A percentile compares a stretch with the other conserved stretches of the same genome.
These are phyloP conservation scores for Lentinula raphanica DNA, from an alignment of 768 basidiomycete species.

Conservation along the genomic window DNA sequence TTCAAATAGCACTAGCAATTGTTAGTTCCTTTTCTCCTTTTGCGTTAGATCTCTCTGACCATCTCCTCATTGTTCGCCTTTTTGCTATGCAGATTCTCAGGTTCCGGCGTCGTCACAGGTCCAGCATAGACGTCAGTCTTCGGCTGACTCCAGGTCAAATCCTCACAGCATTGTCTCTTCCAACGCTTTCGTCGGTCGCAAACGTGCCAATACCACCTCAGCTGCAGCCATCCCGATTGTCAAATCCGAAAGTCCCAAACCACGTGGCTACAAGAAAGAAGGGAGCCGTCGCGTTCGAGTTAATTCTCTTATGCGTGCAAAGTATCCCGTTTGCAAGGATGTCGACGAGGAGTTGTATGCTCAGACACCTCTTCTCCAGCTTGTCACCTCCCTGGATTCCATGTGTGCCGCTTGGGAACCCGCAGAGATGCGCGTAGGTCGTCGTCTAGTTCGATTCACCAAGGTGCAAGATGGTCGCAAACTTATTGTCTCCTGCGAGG, in stretches of 20 bases:
- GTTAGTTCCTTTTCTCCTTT: slow-evolving; percentile 9
- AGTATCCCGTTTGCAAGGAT: slow-evolving; percentile 23
- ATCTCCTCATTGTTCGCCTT: background rate
- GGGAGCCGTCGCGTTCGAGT: slow-evolving; percentile 38
- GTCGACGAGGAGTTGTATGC: slow-evolving; percentile 37
- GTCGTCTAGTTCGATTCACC: slow-evolving; percentile 84
- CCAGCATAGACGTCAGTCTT: slow-evolving; percentile 15
- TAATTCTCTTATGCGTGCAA: slow-evolving; percentile 39
- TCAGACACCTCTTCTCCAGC: slow-evolving; percentile 55
- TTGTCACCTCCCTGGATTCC: slow-evolving; percentile 50
- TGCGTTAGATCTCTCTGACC: slow-evolving; percentile 1
- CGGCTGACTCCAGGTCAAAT: slow-evolving; percentile 27
- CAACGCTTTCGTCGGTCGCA: slow-evolving; percentile 23
- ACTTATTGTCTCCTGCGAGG: slow-evolving; percentile 75
- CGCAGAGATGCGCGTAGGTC: slow-evolving; percentile 61
- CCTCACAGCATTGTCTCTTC: slow-evolving; percentile 18
- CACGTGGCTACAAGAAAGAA: slow-evolving; percentile 26
- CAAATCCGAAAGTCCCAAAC: slow-evolving; percentile 33
- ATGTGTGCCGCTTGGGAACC: slow-evolving; percentile 56
- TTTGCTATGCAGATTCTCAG: slow-evolving; percentile 2
- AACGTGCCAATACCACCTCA: slow-evolving; percentile 33
- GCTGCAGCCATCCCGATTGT: slow-evolving; percentile 28
- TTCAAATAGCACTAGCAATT: slow-evolving; percentile 34
- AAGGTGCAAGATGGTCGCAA: slow-evolving; percentile 72
- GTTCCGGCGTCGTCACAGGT: slow-evolving; percentile 9